Evolutionary conservation across 352 stramenopile genomes (phyloP), one percentile per base, ranked within the genome.

Genomic region (Paralagenidium karlingii): DNA sequence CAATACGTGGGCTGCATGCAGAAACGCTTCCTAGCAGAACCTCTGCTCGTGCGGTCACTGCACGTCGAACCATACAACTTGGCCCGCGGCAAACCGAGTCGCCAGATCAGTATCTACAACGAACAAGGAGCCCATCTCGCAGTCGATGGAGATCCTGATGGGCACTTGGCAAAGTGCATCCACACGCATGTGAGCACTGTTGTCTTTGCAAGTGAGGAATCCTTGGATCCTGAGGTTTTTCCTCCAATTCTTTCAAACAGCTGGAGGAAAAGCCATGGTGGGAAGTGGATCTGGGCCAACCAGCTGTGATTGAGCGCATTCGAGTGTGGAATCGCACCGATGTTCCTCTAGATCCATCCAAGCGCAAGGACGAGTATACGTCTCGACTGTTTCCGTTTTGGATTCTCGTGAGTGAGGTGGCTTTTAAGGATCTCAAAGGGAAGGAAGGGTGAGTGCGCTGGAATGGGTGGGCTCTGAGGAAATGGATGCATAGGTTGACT

Each of bases 201-300:
- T 24, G 5, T 43, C 5, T 36, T 3, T 15, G 21, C n/a, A 8
- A 2, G 24, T 30, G 24, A 32, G 33, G n/a, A 20, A 37, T 25
- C 31, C 32, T 43, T 16, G 11, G 31, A 28, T 5, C 13, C 2
- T 8, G 24, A 27, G 5, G 25, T 34, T 34, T 28, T 18, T 16
- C 5, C 43, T 7, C 11, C 49, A 32, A 30, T 39, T n/a, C 28
- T 7, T 41, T 16, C 34, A 22, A 37, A 16, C 34, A 83, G 61
- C 48, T 94, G 38, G 86, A 97, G 39, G 62, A 90, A 8, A 85
- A 94, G 53, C 74, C 85, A 15, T 97, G 82, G 83, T 96, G 87
- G 75, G 82, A 97, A 55, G 82, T 97, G 8, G 78, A 97, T 43
- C 58, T 97, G 9, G 71, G 74, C 0, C 70, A 86, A 40, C 63